Evolutionary conservation across 257 asterid species (phyloP).

Genomic region (Solanum rostratum): DNA sequence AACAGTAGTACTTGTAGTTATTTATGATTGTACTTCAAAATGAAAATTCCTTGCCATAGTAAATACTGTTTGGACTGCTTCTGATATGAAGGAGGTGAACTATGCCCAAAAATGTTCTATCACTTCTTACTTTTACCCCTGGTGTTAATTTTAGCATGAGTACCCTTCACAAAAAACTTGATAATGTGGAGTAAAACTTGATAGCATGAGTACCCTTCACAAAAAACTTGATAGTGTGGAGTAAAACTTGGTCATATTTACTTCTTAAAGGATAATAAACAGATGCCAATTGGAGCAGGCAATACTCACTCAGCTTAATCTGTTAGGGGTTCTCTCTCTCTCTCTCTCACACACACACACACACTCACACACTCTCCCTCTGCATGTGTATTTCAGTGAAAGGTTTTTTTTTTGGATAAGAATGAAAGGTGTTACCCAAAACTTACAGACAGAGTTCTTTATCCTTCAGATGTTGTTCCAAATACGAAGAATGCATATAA

Average conservation of each 20-base stretch:
- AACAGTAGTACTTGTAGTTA: background rate
- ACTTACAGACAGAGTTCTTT: background rate
- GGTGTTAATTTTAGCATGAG: background rate
- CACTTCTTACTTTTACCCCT: background rate
- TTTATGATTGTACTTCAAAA: background rate
- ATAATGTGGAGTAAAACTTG: too few species aligned
- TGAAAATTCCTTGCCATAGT: background rate
- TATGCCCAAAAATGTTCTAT: background rate
- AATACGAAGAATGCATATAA: background rate
- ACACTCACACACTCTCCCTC: background rate
- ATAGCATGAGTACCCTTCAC: background rate
- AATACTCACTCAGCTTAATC: background rate
- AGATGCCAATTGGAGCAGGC: background rate
- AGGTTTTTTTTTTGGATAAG: background rate
- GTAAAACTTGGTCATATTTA: background rate
- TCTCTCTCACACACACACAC: background rate
- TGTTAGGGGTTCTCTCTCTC: background rate
- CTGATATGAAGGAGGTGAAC: background rate
- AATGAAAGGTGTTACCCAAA: background rate
- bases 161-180: background rate
- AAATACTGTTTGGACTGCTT: background rate
- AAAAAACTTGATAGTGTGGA: background rate
- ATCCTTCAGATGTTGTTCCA: background rate
- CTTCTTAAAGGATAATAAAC: background rate
- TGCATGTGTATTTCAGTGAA: background rate